These are phyloP conservation scores for Borovskyia barvae DNA, from an alignment of 208 protist species.

Conservation along the genomic window DNA sequence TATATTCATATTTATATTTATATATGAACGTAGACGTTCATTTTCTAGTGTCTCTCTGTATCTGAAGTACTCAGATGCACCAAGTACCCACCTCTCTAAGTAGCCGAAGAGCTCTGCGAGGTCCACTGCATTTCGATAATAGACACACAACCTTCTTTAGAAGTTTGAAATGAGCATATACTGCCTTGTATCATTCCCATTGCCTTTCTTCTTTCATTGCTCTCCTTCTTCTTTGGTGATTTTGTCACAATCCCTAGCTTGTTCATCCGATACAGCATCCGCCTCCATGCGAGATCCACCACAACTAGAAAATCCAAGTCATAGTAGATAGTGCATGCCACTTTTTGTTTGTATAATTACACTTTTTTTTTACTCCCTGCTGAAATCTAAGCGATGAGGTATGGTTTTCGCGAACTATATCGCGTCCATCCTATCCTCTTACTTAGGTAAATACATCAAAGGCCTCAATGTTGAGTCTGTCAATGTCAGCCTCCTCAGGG, in stretches of 20 bases:
- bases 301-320: too few relatives aligned
- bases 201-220: constrained; percentile 7
- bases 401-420: constrained; percentile 75
- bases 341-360: constrained; percentile 4
- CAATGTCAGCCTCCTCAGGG: constrained; percentile 54
- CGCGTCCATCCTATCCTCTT: constrained; percentile 43
- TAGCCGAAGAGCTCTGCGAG: too few relatives aligned
- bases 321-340: too few relatives aligned
- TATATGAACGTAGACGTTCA: too few relatives aligned
- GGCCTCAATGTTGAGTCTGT: constrained; percentile 50
- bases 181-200: constrained; percentile 15
- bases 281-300: too few relatives aligned
- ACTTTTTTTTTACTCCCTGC: not conserved
- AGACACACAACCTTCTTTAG: too few relatives aligned
- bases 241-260: not conserved
- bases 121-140: not conserved
- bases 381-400: constrained; percentile 22
- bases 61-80: not conserved
- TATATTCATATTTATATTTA: not conserved
- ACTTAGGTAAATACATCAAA: constrained; percentile 65
- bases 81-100: too few relatives aligned
- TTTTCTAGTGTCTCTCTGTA: not conserved
- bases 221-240: constrained; percentile 8
- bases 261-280: not conserved
- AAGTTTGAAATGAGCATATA: too few relatives aligned